phyloP scores from a whole-genome alignment of 164 flowering plant species.

The Vitis cinerea region DNA sequence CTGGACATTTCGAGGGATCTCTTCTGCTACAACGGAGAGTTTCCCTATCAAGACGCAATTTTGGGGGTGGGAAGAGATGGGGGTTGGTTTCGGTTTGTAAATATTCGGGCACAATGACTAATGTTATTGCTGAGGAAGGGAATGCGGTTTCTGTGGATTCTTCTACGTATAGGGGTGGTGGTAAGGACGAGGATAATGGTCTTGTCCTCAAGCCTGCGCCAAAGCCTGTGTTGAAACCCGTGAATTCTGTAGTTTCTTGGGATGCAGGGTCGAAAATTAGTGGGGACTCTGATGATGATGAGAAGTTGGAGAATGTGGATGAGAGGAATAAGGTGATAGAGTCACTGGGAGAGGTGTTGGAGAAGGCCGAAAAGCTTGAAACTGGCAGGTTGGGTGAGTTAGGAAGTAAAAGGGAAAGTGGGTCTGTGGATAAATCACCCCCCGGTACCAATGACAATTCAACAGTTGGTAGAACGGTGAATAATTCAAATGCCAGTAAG shows the following conservation, averaged over 20 bases:
- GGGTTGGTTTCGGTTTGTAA: slow-evolving; percentile 49
- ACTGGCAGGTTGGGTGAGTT: slow-evolving; percentile 15
- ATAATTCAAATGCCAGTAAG: slow-evolving; percentile 15
- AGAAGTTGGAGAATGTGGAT: slow-evolving; percentile 27
- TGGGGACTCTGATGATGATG: slow-evolving; percentile 22
- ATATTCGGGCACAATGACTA: slow-evolving; percentile 60
- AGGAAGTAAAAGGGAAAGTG: slow-evolving; percentile 23
- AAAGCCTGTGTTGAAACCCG: slow-evolving; percentile 58
- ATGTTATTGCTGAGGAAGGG: slow-evolving; percentile 59
- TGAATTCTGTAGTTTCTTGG: slow-evolving; percentile 26
- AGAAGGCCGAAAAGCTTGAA: slow-evolving; percentile 85
- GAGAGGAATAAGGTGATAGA: slow-evolving; percentile 72
- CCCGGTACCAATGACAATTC: slow-evolving; percentile 17
- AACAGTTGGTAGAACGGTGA: slow-evolving; percentile 22
- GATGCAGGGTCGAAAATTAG: slow-evolving; percentile 19
- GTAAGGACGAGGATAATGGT: slow-evolving; percentile 43
- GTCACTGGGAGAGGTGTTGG: slow-evolving; percentile 85
- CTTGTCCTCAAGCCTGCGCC: slow-evolving; percentile 69
- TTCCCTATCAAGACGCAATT: slow-evolving; percentile 23
- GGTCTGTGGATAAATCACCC: slow-evolving; percentile 24
- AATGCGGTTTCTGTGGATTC: slow-evolving; percentile 53
- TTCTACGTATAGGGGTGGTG: slow-evolving; percentile 37
- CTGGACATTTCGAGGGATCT: slow-evolving; percentile 33
- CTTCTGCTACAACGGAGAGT: slow-evolving; percentile 38
- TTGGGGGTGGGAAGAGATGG: slow-evolving; percentile 44